phyloP scores from a whole-genome alignment of 208 protist species.

The Acanthamoeba culbertsoni region DNA sequence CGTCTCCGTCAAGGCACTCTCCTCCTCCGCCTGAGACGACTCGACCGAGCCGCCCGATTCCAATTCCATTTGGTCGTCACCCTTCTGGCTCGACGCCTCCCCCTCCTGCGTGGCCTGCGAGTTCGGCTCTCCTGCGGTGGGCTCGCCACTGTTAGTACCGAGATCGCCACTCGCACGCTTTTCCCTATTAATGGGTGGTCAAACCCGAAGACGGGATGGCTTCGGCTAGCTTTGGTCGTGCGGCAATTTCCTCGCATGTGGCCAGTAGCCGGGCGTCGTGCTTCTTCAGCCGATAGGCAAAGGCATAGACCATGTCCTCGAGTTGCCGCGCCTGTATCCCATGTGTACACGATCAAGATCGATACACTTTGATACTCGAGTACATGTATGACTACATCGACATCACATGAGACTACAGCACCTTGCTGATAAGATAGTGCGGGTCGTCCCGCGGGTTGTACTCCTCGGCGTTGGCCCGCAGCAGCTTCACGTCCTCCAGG shows the following conservation, averaged over 20 bases:
- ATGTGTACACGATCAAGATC: background rate
- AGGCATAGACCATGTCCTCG: constrained; percentile 33
- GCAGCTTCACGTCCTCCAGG: constrained; percentile 40
- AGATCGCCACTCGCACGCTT: too few species aligned
- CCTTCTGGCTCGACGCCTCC: background rate
- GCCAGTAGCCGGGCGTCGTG: background rate
- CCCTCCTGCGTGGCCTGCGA: background rate
- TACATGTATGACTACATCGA: background rate
- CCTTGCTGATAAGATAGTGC: constrained; percentile 50
- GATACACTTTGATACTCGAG: background rate
- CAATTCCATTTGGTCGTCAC: background rate
- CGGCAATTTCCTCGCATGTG: constrained; percentile 29
- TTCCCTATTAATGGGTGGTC: too few species aligned
- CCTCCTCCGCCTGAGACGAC: background rate
- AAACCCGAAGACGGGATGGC: too few species aligned
- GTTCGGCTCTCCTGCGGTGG: background rate
- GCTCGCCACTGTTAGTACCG: too few species aligned
- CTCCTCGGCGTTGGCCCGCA: constrained; percentile 33
- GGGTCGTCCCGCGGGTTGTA: constrained; percentile 62
- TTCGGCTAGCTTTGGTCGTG: background rate
- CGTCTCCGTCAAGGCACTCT: background rate
- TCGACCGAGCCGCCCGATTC: background rate
- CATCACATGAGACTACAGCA: background rate
- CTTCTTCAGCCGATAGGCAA: constrained; percentile 15
- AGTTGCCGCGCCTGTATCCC: background rate